These are phyloP conservation scores for Byssochlamys sp. DNA, from an alignment of 2,329 filamentous ascomycete genomes.

Conservation along the genomic window DNA sequence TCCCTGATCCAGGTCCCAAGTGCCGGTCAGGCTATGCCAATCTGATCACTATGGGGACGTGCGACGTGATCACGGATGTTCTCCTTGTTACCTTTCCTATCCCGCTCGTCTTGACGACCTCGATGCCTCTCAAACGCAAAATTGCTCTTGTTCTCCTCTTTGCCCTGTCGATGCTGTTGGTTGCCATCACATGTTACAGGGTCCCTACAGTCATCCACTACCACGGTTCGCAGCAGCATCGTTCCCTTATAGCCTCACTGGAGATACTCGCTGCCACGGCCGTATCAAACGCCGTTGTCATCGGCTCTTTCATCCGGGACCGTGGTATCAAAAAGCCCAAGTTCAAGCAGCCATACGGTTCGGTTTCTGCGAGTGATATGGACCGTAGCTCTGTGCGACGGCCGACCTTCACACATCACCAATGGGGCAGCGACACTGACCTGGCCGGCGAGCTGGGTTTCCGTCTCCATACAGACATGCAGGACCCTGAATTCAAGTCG, in stretches of 20 bases:
- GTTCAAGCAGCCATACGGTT: constrained; percentile 47
- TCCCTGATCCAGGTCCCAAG: constrained; percentile 73
- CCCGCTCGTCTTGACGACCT: constrained; percentile 70
- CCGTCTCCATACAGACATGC: constrained; percentile 47
- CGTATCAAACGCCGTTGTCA: constrained; percentile 77
- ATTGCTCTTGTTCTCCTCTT: constrained; percentile 71
- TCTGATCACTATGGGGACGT: constrained; percentile 78
- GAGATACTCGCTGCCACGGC: constrained; percentile 82
- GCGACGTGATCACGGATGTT: constrained; percentile 80
- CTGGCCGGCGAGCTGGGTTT: constrained; percentile 72
- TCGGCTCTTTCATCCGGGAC: constrained; percentile 87
- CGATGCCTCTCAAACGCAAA: constrained; percentile 69
- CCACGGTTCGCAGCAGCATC: constrained; percentile 69
- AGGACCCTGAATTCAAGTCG: constrained; percentile 23
- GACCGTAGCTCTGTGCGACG: constrained; percentile 29
- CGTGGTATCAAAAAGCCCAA: constrained; percentile 81
- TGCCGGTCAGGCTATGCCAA: constrained; percentile 84
- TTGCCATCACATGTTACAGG: constrained; percentile 69
- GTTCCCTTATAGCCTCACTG: constrained; percentile 78
- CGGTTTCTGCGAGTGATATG: constrained; percentile 42
- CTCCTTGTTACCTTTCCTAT: constrained; percentile 81
- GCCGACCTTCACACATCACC: constrained; percentile 54
- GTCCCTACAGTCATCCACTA: constrained; percentile 66
- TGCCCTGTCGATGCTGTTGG: constrained; percentile 69
- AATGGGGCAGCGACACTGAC: constrained; percentile 87